Evolutionary conservation across 2,329 filamentous ascomycete genomes (phyloP), one percentile per base, ranked within the genome.

Genomic region (Fusarium secorum): DNA sequence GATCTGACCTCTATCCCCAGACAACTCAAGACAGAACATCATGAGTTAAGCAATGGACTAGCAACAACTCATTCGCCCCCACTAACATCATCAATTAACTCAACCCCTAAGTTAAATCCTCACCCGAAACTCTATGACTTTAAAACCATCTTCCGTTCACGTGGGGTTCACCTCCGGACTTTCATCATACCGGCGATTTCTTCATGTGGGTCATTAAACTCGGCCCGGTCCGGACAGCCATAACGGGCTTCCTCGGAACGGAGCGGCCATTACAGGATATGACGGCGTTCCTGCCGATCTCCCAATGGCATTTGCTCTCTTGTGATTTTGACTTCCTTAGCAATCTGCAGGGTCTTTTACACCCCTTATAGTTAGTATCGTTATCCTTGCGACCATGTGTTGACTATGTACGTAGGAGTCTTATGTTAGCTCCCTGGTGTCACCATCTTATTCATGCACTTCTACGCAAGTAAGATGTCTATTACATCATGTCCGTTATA

Each of bases 181-280:
- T 17, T 51, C 48, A n/a, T 45, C 58, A 54, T 63, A 44, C 64
- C 64, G 70, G 55, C 51, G 46, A 65, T 38, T 68, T 56, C 52
- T 56, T 57, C 64, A 51, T 61, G 65, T 74, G 69, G 72, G 39
- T 39, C 59, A 36, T 53, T 8, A 11, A 41, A 45, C 60, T 72
- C 74, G 74, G 74, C 70, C 70, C 74, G 74, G 74, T 71, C 74
- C 74, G 72, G 70, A 64, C 72, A 74, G 62, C 57, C 60, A 58
- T 52, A 49, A 52, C 53, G 52, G 54, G 49, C 42, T 49, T 59
- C 53, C 35, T 41, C 59, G 59, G 64, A 68, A 54, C 54, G 62
- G 66, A 69, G 22, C 49, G 62, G 41, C 14, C 38, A 64, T 68
- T 38, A 57, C 51, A 26, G 64, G 41, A 42, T 28, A 66, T 68